Evolutionary conservation across 345 rosid species (phyloP), one percentile per base, ranked within the genome.

Genomic region (Bruguiera gymnorhiza): DNA sequence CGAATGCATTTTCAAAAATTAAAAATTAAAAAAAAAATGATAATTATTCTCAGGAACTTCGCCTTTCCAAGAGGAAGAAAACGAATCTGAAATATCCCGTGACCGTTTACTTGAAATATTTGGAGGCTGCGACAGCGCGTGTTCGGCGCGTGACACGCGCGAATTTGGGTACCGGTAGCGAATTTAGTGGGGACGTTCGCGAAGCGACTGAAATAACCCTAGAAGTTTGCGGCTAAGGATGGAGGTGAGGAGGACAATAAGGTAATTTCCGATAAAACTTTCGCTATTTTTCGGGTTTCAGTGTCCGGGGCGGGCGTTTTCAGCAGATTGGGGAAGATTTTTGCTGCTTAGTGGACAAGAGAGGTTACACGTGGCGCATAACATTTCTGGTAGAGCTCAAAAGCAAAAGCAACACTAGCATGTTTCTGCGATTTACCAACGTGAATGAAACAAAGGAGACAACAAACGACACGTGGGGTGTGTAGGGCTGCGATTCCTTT

Each of bases 1-100:
- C 19, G 89, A 80, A 70, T 81, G 84, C 88, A 83, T 84, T 58
- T 68, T 65, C 11, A 57, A 0, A 27, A 1, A 24, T 0, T 24
- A 24, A 24, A 24, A 24, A 24, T 24, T 24, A 24, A 19, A 29
- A n/a, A 24, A 30, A 13, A 1, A 54, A 60, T 43, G 15, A 46
- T 23, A 26, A 36, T 26, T 37, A 16, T 43, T 43, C 19, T 43
- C 50, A 13, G 18, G 16, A 16, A 11, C 30, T 24, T 10, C 26
- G 29, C 30, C 24, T 26, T 10, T 10, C 30, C 30, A 2, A 56
- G 16, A 43, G 5, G 16, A 15, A 3, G 18, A 43, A 43, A 13
- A 43, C 50, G 50, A 43, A 43, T 3, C 50, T 11, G 5, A 13
- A 13, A 43, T 3, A 13, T 43, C 50, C 16, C 3, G 3, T 11